Conservation (phyloP, 257 asterid genomes). For the Eucommia ulmoides region DNA sequence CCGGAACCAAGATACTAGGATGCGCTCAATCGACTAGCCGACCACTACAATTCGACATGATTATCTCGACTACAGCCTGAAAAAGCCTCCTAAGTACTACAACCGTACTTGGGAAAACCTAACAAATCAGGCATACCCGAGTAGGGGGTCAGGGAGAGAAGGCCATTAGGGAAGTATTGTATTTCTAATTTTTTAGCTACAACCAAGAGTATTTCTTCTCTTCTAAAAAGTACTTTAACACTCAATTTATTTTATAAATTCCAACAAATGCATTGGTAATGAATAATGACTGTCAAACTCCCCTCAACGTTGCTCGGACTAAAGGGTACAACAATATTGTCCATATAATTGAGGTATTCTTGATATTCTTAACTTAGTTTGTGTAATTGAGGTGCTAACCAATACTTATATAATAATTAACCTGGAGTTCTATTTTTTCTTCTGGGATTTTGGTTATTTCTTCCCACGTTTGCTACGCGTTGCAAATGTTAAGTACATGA, state of each 20-base stretch:
- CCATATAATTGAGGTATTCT: slow-evolving; percentile 75
- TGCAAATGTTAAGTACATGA: too few relatives aligned
- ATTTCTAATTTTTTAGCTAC: neutral
- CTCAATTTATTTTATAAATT: slow-evolving; percentile 11
- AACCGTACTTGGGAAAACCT: too few relatives aligned
- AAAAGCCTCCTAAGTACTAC: too few relatives aligned
- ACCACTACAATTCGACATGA: too few relatives aligned
- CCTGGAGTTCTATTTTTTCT: neutral
- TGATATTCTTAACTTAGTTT: neutral
- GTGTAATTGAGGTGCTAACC: too few relatives aligned
- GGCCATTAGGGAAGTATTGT: neutral
- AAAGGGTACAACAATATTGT: slow-evolving; percentile 80
- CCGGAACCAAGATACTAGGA: too few relatives aligned
- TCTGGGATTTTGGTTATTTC: too few relatives aligned
- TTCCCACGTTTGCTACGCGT: too few relatives aligned
- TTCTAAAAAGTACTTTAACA: neutral
- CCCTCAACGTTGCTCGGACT: slow-evolving; percentile 83
- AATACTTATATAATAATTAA: neutral
- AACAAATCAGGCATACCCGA: too few relatives aligned
- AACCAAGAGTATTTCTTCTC: neutral
- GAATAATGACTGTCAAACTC: slow-evolving; percentile 90
- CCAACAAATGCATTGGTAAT: slow-evolving; percentile 78
- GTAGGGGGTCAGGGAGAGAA: too few relatives aligned
- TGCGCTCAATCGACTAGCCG: too few relatives aligned
- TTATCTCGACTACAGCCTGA: too few relatives aligned